Evolutionary conservation across 441 rosid genomes (phyloP), one percentile per base, ranked within the genome.

Genomic region (Adansonia rubrostipa): DNA sequence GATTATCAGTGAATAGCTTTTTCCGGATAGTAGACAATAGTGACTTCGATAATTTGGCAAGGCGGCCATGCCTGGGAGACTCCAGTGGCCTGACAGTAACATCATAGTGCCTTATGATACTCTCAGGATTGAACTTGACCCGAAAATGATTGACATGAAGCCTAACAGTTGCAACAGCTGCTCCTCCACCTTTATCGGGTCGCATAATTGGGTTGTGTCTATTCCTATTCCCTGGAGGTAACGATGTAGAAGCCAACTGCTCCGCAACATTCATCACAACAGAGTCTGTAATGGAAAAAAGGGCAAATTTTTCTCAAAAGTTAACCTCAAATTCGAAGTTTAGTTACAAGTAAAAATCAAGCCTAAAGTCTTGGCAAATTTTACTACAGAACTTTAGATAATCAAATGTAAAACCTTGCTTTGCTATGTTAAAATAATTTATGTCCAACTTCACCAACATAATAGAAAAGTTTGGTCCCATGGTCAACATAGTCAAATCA

Each of bases 81-180:
- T 6, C 64, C 0, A 82, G 85, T 53, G 82, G 89, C 78, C 82
- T 92, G 75, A 96, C 85, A 65, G 89, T 91, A 63, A 93, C 77
- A 82, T 90, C 92, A 58, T 96, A 96, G 78, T 88, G 95, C 61
- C 66, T 61, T 67, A 96, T 89, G 71, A 81, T 86, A 47, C 81
- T 84, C 17, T 88, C 83, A 5, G 90, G 86, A 81, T 82, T 81
- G 79, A 93, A 93, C 36, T 53, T 71, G 3, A 92, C 90, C 0
- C 73, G 85, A 63, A 92, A 93, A 77, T 96, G 97, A 63, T 93
- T 96, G 44, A 90, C 97, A 6, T 19, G 83, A 56, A 92, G 95
- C 65, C 19, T 82, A 6, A 84, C 85, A 22, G 48, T 79, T 9
- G 82, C 82, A 47, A 88, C 72, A 61, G 86, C 71, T 22, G 76